These are phyloP conservation scores for Pseudogymnoascus verrucosus DNA, from an alignment of 2,329 filamentous ascomycete genomes.

Conservation along the genomic window DNA sequence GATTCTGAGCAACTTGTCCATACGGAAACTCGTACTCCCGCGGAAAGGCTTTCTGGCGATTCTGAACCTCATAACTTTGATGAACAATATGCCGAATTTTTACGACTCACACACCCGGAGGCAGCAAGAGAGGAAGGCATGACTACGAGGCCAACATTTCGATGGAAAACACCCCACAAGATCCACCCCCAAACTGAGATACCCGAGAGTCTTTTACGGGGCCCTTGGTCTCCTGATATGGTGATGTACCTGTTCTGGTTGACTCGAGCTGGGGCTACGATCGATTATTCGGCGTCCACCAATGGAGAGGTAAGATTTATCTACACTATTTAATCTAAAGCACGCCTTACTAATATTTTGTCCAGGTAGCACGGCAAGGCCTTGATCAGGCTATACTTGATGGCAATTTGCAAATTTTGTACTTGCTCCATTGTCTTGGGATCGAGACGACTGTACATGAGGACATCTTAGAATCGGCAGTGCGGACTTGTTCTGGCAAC, in stretches of 20 bases:
- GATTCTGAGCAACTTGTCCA: not conserved
- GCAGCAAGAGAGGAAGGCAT: not conserved
- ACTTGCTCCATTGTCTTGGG: constrained; percentile 9
- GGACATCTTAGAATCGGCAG: constrained; percentile 2
- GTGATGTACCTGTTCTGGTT: constrained; percentile 24
- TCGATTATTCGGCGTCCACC: constrained; percentile 22
- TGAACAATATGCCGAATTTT: constrained; percentile 15
- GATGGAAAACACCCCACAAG: not conserved
- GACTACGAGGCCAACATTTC: not conserved
- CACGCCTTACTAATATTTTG: not conserved
- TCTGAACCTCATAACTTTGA: constrained; percentile 10
- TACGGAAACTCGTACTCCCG: not conserved
- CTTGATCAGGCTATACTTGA: constrained; percentile 9
- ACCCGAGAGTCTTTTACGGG: constrained; percentile 23
- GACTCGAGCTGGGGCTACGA: constrained; percentile 20
- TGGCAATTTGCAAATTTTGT: constrained; percentile 7
- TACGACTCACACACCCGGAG: not conserved
- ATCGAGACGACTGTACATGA: constrained; percentile 1
- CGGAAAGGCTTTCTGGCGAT: not conserved
- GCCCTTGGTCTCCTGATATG: constrained; percentile 24
- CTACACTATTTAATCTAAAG: not conserved
- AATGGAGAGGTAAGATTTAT: constrained; percentile 22
- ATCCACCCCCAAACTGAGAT: constrained; percentile 14
- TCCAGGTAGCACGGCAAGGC: constrained; percentile 6
- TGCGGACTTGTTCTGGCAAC: not conserved